A percentile compares a stretch with the other conserved stretches of the same genome.
phyloP scores from a whole-genome alignment of 345 rosid genomes.

The Isatis tinctoria region DNA sequence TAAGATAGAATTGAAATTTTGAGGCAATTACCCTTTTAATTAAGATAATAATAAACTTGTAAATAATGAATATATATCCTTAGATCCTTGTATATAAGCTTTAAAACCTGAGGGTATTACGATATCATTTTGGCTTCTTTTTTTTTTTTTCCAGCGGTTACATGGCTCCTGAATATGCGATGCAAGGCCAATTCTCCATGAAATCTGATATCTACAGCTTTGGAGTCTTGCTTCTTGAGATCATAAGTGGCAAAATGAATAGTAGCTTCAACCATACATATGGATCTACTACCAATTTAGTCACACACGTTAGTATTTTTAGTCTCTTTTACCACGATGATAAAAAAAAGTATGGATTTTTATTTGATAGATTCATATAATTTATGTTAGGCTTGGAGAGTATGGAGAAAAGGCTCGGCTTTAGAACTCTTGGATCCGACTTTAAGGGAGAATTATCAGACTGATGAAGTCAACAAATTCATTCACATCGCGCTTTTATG shows the following conservation, averaged over 20 bases:
- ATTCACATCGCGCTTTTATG: constrained; percentile 25
- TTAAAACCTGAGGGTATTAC: background rate
- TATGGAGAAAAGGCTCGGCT: background rate
- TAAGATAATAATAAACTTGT: background rate
- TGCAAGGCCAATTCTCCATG: constrained; percentile 32
- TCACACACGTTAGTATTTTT: constrained; percentile 22
- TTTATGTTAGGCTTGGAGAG: constrained; percentile 20
- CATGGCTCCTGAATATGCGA: constrained; percentile 40
- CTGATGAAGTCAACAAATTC: constrained; percentile 10
- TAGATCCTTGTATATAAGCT: background rate
- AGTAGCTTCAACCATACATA: constrained; percentile 8
- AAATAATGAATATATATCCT: background rate
- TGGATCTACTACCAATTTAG: constrained; percentile 9
- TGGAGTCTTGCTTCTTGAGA: constrained; percentile 27
- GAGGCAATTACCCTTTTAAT: background rate
- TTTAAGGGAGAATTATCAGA: background rate
- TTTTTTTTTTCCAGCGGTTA: constrained; percentile 1
- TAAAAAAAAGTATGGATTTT: background rate
- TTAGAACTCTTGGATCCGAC: background rate
- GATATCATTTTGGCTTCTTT: background rate
- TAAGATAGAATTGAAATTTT: background rate
- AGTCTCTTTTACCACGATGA: background rate
- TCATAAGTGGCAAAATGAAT: constrained; percentile 24
- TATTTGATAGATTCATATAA: background rate
- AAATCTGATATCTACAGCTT: constrained; percentile 30